Base-by-base conservation (phyloP, 78 protist species). In the Dictyostelium discoideum region DNA sequence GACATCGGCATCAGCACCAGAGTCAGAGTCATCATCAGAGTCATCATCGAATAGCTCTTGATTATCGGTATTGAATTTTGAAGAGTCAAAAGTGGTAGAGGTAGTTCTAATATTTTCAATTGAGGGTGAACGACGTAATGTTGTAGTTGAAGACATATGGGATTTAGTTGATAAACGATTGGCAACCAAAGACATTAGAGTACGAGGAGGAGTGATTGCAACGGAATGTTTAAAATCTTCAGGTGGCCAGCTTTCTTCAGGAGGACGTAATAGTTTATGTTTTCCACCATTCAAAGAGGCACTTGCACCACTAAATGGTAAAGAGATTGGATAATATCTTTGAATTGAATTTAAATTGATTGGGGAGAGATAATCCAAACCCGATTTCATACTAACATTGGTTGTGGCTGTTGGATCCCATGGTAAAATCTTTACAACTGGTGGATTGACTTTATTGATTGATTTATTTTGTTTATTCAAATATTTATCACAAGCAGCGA, bases 181-280 rank as follows among this genome's bases (percentile, higher is more conserved):
- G 3, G 89, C 88, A 67, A 90, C 95, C 24, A 90, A 65, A 2
- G 95, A 82, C 89, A 82, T 90, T 22, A 90, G 32, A 1, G 95
- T 90, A 20, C 95, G 26, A 26, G 95, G 95, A 37, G 95, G 95
- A 4, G 88, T 24, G 3, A 90, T 42, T 2, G 88, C 88, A 5
- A 90, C 95, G 16, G 77, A 48, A 86, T 90, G 88, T 50, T 90
- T 90, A 39, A 57, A 90, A 22, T 90, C 95, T 73, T 82, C 79
- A 1, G 95, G 95, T 82, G 95, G 95, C 95, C 95, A 90, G 1
- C 22, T 26, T 73, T 90, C 95, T 7, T 90, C 95, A 2, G 95
- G 95, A 13, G 95, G 39, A 24, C 95, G 44, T 37, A 74, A 74
- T 16, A 89, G 32, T 60, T 90, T 90, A 39, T 90, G 95, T 18